Base-by-base conservation (phyloP, 2,329 filamentous ascomycete species). In the Cercospora janseana region DNA sequence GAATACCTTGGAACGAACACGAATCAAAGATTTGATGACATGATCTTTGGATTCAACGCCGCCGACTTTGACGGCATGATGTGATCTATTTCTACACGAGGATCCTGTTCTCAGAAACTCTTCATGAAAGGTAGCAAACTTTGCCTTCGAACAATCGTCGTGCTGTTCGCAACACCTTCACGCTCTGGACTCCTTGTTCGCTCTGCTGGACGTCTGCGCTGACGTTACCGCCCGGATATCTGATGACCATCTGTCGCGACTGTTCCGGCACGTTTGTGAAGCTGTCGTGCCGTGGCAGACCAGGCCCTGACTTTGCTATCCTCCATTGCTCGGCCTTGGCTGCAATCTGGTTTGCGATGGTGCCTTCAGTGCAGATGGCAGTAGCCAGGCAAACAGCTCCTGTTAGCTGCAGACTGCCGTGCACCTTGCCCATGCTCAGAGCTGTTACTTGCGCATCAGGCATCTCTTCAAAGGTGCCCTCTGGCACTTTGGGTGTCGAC, bases 1-100 rank as follows among this genome's bases (percentile, higher is more conserved):
- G 24, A 24, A 43, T 47, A 44, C 28, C 34, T 9, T 21, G 21
- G 16, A 24, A 28, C 21, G 26, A 34, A 18, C n/a, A 5, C 29
- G 20, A 18, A 24, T 24, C 46, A 46, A 24, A 24, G 45, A 32
- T 63, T 60, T 32, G 64, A 67, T 40, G 63, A 69, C 51, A 61
- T 63, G 54, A 45, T 69, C 18, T 69, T 69, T 49, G 64, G 66
- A 1, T 67, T 68, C 35, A 67, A 69, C 52, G 62, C 64, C 7
- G 66, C 64, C 2, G 55, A 57, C 21, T 57, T 55, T 18, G 54
- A 58, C 20, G 8, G 31, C n/a, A 37, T 54, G 42, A 26, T 48
- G 24, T 46, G 16, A 46, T 37, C 12, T 28, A 23, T 18, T 20
- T 37, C 34, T 23, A 37, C 34, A 16, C 5, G 9, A 6, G 20